phyloP scores from a whole-genome alignment of 148 eudicot genomes.

The Polygonum maritimum region DNA sequence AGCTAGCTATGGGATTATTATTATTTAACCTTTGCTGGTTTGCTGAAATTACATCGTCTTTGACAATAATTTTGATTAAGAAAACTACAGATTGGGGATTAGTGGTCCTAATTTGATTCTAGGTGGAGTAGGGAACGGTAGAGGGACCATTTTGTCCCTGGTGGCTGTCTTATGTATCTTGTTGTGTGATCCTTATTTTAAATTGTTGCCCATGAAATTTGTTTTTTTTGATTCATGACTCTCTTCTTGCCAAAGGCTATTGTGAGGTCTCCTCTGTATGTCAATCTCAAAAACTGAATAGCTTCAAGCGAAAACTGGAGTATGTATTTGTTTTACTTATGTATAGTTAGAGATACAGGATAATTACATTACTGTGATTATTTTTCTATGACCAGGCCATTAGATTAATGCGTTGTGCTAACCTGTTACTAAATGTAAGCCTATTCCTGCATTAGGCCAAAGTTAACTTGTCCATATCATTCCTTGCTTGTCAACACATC shows the following conservation, averaged over 20 bases:
- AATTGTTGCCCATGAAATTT: neutral
- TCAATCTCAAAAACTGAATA: neutral
- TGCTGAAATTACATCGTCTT: neutral
- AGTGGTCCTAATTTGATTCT: conserved; percentile 1
- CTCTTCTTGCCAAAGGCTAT: neutral
- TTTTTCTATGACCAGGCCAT: neutral
- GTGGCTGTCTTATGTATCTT: neutral
- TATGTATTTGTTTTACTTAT: neutral
- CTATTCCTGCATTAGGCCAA: neutral
- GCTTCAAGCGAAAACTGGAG: neutral
- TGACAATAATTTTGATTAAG: neutral
- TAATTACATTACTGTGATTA: neutral
- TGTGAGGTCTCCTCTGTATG: neutral
- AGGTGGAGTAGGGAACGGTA: neutral
- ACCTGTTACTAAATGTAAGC: neutral
- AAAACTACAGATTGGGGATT: neutral
- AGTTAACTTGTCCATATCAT: neutral
- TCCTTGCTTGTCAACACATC: neutral
- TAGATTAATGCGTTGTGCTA: neutral
- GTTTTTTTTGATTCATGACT: neutral
- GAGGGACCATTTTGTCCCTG: conserved; percentile 9
- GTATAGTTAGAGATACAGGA: neutral
- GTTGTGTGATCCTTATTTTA: neutral
- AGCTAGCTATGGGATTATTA: neutral
- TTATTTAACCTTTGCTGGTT: neutral